Conservation (phyloP, 768 basidiomycete genomes). For the Termitomyces sp. region DNA sequence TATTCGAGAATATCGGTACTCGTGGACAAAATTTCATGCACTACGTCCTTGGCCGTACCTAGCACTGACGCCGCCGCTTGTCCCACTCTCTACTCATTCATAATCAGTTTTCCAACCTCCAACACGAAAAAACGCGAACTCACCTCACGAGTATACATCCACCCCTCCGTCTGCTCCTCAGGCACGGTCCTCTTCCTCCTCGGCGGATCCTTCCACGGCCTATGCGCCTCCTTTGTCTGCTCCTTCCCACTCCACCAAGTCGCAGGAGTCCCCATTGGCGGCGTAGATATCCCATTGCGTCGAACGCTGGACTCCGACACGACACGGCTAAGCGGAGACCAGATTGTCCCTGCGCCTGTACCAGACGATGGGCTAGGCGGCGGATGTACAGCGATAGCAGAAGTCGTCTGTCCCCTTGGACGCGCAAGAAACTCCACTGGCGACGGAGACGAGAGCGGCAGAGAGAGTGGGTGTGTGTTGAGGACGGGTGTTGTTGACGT, state of each 20-base stretch:
- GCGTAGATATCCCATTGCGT: not conserved
- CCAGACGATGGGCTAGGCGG: not conserved
- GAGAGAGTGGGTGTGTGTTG: not conserved
- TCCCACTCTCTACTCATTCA: slow-evolving; percentile 28
- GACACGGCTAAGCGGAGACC: slow-evolving; percentile 16
- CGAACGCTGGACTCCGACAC: slow-evolving; percentile 11
- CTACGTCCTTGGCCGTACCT: slow-evolving; percentile 37
- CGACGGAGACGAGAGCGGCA: too few relatives aligned
- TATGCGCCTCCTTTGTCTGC: not conserved
- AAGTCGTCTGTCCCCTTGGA: too few relatives aligned
- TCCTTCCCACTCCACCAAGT: too few relatives aligned
- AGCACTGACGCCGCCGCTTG: slow-evolving; percentile 39
- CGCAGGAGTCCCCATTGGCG: too few relatives aligned
- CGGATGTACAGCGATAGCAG: not conserved
- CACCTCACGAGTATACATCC: too few relatives aligned
- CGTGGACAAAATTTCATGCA: slow-evolving; percentile 44
- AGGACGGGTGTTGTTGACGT: not conserved
- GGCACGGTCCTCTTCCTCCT: slow-evolving; percentile 34
- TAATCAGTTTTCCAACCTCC: too few relatives aligned
- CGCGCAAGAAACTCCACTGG: not conserved
- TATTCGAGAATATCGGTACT: slow-evolving; percentile 44
- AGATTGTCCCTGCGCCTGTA: not conserved
- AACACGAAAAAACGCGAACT: too few relatives aligned
- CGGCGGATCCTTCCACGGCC: slow-evolving; percentile 17
- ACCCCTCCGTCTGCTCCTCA: too few relatives aligned